These are phyloP conservation scores for Solanum hybrid DNA, from an alignment of 305 asterid genomes.

Conservation along the genomic window DNA sequence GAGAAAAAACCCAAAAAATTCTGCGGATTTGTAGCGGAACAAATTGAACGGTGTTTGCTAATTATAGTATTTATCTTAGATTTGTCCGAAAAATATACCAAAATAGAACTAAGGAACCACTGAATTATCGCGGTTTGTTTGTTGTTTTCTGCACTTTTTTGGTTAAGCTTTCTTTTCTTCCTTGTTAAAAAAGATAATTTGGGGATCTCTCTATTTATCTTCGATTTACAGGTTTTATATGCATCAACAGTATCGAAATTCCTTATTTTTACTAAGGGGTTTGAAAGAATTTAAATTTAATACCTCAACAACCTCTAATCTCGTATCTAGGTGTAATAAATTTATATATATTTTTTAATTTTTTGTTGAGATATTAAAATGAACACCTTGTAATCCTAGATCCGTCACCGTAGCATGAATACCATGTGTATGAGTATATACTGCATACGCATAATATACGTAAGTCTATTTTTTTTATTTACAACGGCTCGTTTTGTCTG, in stretches of 20 bases:
- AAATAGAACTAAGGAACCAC: not conserved
- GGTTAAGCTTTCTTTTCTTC: not conserved
- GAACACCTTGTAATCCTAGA: not conserved
- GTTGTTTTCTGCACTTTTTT: not conserved
- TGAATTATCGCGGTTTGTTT: not conserved
- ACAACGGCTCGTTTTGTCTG: not conserved
- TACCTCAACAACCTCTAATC: not conserved
- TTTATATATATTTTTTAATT: too few species aligned
- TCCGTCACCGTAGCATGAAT: not conserved
- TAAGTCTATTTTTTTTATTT: not conserved
- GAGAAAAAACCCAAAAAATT: constrained; percentile 6
- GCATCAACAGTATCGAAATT: not conserved
- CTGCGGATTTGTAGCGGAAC: constrained; percentile 40
- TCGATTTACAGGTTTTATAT: not conserved
- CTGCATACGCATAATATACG: not conserved
- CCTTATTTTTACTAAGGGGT: accelerated
- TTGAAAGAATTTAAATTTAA: not conserved
- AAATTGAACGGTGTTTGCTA: not conserved
- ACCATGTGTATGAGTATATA: not conserved
- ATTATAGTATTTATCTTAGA: not conserved
- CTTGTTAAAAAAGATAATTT: not conserved
- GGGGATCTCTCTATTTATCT: not conserved
- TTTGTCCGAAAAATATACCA: not conserved
- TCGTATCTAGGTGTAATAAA: not conserved
- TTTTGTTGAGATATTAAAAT: too few species aligned